Evolutionary conservation across 2,329 filamentous ascomycete genomes (phyloP), one percentile per base, ranked within the genome.

Genomic region (Chaetomium strumarium): DNA sequence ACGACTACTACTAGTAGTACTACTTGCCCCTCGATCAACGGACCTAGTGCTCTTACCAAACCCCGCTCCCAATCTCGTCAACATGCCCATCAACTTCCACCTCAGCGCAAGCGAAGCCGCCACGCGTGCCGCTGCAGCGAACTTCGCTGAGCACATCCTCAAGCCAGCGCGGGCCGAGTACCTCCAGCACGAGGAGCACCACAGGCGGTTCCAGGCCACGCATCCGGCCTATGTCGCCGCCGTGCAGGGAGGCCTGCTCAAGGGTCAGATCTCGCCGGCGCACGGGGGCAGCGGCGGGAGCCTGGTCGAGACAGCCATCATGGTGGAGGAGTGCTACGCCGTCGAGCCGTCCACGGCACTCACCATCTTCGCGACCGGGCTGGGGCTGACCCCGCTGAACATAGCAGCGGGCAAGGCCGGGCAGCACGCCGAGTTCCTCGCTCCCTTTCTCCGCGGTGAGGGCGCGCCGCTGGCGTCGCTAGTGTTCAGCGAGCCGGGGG

Each of bases 261-360:
- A 73, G 57, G 72, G 69, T 10, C 72, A 78, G 50, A 64, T 81
- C 8, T 68, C 76, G 1, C 61, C 66, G 3, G 46, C 66, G 2
- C 64, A 77, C 6, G 77, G 77, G 30, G 79, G 78, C 14, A 67
- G 60, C 8, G 70, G 68, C 5, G 69, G 67, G 1, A 69, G 66
- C 9, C 64, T 80, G 0, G 52, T 77, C 7, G 75, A 80, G 47
- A 70, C 74, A 1, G 71, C 75, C 0, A 70, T 81, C 38, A 57
- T 78, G 13, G 71, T 79, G 0, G 77, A 81, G 57, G 77, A 81
- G 55, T 69, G 77, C 53, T 80, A 76, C 57, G 66, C 73, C 1
- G 71, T 75, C 34, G 78, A 82, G 55, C 71, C 74, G 0, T 72
- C 71, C 14, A 68, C 72, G 0, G 68, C 74, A 0, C 58, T 81